Percentiles rank a stretch among this genome's conserved stretches.
Conservation (phyloP, 2,329 filamentous ascomycete genomes). For the Arthroderma sp. region DNA sequence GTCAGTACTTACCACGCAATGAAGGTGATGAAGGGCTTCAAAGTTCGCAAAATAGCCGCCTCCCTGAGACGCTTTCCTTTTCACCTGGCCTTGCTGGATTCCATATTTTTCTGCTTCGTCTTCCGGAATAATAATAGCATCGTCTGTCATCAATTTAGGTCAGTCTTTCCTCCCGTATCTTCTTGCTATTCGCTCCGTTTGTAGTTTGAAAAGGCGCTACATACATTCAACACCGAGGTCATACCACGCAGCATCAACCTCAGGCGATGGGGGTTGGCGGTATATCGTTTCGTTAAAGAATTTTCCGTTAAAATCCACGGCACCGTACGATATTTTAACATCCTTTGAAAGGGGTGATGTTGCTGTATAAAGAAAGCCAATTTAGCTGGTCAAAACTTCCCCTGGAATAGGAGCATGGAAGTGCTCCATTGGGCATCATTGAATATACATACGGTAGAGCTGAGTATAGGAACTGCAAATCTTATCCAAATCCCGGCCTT, state of each 20-base stretch:
- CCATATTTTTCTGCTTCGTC: slow-evolving; percentile 40
- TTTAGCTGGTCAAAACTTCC: neutral
- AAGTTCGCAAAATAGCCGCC: slow-evolving; percentile 8
- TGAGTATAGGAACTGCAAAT: slow-evolving; percentile 8
- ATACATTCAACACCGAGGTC: slow-evolving; percentile 39
- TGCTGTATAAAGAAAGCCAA: neutral
- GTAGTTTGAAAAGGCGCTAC: slow-evolving; percentile 7
- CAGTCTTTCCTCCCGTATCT: neutral
- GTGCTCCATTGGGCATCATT: neutral
- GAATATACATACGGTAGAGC: slow-evolving; percentile 4
- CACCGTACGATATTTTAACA: slow-evolving; percentile 30
- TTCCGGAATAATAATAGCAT: slow-evolving; percentile 36
- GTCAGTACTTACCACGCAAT: slow-evolving; percentile 13
- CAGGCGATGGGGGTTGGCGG: slow-evolving; percentile 36
- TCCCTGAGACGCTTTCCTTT: slow-evolving; percentile 42
- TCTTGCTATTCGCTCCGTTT: neutral
- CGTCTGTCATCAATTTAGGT: slow-evolving; percentile 22
- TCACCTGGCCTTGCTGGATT: slow-evolving; percentile 42
- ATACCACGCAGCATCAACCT: slow-evolving; percentile 47
- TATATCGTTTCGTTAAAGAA: slow-evolving; percentile 44
- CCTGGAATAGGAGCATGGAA: neutral
- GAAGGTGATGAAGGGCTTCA: slow-evolving; percentile 14
- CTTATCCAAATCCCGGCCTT: slow-evolving; percentile 3
- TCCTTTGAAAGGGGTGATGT: slow-evolving; percentile 25
- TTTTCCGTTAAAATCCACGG: slow-evolving; percentile 41